phyloP scores from a whole-genome alignment of 2,329 filamentous ascomycete genomes.

The Huntiella decipiens region DNA sequence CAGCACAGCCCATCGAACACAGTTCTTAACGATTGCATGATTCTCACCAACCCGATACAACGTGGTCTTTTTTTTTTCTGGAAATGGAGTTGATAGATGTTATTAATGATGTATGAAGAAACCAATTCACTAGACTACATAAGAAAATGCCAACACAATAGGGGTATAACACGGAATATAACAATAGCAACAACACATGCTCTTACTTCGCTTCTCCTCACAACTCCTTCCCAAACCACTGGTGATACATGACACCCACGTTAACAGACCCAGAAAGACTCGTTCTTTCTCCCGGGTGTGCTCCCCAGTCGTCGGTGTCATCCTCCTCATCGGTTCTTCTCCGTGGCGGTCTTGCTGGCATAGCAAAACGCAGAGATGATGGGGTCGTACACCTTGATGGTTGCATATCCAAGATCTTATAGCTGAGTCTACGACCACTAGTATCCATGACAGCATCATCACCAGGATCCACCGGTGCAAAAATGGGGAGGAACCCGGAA shows the following conservation, averaged over 20 bases:
- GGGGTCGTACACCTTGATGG: conserved; percentile 7
- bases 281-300: conserved; percentile 8
- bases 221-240: no score
- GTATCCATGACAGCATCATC: conserved; percentile 4
- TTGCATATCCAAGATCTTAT: conserved; percentile 7
- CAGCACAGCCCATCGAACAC: no score
- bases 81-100: no score
- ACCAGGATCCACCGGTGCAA: conserved; percentile 5
- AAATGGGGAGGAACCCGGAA: conserved; percentile 8
- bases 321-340: background rate
- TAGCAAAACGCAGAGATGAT: conserved; percentile 8
- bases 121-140: no score
- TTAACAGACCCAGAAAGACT: background rate
- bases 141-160: background rate
- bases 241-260: no score
- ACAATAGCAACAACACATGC: background rate
- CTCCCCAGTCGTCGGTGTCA: conserved; percentile 3
- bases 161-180: background rate
- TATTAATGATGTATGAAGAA: no score
- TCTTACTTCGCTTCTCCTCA: background rate
- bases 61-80: no score
- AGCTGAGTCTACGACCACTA: conserved; percentile 8
- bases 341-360: conserved; percentile 5
- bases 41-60: no score
- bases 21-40: no score